Evolutionary conservation across 306 rosid species (phyloP).

Genomic region (Lathyrus tuberosus): DNA sequence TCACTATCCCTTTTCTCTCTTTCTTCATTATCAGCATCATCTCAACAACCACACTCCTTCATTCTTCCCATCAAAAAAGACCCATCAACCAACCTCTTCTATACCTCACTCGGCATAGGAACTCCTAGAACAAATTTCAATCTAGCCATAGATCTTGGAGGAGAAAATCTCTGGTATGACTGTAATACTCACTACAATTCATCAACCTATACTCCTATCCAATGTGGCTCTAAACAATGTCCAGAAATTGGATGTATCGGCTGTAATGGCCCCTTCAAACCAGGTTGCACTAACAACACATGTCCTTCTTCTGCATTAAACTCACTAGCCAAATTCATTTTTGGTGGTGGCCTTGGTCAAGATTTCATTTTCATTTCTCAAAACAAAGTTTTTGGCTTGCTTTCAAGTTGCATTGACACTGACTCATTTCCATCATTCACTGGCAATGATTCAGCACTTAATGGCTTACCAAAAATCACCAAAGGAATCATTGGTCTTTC

Average conservation of each 20-base stretch:
- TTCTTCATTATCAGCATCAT: not conserved
- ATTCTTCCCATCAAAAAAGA: constrained; percentile 48
- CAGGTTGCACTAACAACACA: constrained; percentile 47
- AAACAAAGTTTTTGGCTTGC: constrained; percentile 15
- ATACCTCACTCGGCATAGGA: constrained; percentile 46
- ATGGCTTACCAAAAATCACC: constrained; percentile 36
- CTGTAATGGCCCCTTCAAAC: constrained; percentile 45
- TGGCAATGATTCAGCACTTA: not conserved
- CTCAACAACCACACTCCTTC: constrained; percentile 27
- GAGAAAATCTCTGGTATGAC: constrained; percentile 44
- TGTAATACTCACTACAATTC: constrained; percentile 43
- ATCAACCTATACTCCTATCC: constrained; percentile 28
- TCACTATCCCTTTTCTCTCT: constrained; percentile 31
- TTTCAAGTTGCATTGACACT: constrained; percentile 9
- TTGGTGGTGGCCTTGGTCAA: constrained; percentile 15
- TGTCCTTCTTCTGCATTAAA: constrained; percentile 27
- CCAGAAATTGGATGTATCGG: constrained; percentile 10
- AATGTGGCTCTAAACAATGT: constrained; percentile 41
- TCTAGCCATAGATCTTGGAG: constrained; percentile 44
- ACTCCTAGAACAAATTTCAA: constrained; percentile 41
- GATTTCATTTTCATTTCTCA: constrained; percentile 32
- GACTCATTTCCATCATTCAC: constrained; percentile 19
- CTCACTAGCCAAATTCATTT: constrained; percentile 9
- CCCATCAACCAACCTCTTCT: constrained; percentile 45
- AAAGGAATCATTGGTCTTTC: constrained; percentile 28